Conservation (phyloP, 2,329 filamentous ascomycete species). For the Trichoderma sp. region DNA sequence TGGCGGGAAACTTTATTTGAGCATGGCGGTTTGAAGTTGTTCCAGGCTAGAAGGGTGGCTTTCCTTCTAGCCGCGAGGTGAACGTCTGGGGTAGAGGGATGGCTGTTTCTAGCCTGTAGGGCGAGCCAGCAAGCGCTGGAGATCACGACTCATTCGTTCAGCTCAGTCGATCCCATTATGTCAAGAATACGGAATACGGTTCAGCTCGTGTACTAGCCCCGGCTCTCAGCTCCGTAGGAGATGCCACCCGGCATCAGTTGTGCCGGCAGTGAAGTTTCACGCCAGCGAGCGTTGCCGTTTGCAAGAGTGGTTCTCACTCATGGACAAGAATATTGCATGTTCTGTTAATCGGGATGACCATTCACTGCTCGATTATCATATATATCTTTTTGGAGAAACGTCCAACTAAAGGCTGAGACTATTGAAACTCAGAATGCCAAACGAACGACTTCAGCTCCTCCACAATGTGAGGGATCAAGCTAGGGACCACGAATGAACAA, state of each 20-base stretch:
- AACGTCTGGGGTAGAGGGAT: background rate
- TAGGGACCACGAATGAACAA: too few relatives aligned
- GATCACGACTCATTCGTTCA: background rate
- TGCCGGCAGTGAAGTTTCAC: too few relatives aligned
- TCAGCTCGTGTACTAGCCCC: background rate
- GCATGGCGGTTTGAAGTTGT: background rate
- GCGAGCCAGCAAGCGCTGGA: background rate
- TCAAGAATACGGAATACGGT: background rate
- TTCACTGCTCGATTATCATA: background rate
- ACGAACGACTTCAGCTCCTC: background rate
- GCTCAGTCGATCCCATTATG: background rate
- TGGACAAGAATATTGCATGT: too few relatives aligned
- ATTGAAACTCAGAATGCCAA: background rate
- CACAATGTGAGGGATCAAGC: too few relatives aligned
- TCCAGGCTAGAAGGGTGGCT: background rate
- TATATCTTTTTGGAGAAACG: background rate
- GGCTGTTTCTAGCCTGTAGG: background rate
- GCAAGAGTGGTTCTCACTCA: too few relatives aligned
- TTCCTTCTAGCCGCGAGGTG: background rate
- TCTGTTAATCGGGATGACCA: too few relatives aligned
- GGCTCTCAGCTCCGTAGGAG: too few relatives aligned
- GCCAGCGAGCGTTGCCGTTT: too few relatives aligned
- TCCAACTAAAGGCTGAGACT: background rate
- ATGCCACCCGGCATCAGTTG: too few relatives aligned
- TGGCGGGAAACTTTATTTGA: background rate